phyloP scores from a whole-genome alignment of 805 yeast genomes.

The Metschnikowia baotianmanensis region DNA sequence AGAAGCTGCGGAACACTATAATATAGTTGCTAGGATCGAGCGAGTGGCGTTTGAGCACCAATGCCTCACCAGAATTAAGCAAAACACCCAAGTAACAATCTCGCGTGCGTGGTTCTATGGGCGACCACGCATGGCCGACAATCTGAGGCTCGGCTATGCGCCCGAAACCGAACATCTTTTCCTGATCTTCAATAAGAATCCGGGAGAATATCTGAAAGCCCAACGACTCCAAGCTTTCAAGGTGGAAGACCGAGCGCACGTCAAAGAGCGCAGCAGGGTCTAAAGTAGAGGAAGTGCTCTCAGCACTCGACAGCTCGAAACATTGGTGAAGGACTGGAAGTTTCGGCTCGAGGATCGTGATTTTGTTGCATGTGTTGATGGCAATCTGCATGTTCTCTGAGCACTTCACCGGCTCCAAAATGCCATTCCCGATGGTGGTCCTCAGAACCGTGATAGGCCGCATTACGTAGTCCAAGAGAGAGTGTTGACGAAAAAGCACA shows the following conservation, averaged over 20 bases:
- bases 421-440: constrained; percentile 13
- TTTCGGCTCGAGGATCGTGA: constrained; percentile 38
- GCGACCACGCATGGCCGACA: constrained; percentile 37
- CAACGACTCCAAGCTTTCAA: constrained; percentile 26
- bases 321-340: constrained; percentile 32
- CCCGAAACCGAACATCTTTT: constrained; percentile 29
- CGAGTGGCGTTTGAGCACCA: constrained; percentile 30
- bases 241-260: constrained; percentile 24
- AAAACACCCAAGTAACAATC: constrained; percentile 34
- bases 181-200: constrained; percentile 25
- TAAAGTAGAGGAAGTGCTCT: constrained; percentile 7
- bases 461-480: background rate
- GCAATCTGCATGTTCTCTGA: constrained; percentile 37
- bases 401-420: constrained; percentile 33
- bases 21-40: constrained; percentile 23
- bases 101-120: constrained; percentile 21
- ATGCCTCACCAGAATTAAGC: constrained; percentile 38
- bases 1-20: constrained; percentile 28
- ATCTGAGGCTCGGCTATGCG: constrained; percentile 34
- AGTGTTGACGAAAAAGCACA: too few relatives aligned
- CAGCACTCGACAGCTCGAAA: constrained; percentile 11
- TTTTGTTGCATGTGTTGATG: constrained; percentile 31
- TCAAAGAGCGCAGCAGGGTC: constrained; percentile 26
- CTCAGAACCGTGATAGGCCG: constrained; percentile 14
- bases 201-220: constrained; percentile 31